Evolutionary conservation across 768 basidiomycete genomes (phyloP), one percentile per base, ranked within the genome.

Genomic region (Pulveroboletus frians): DNA sequence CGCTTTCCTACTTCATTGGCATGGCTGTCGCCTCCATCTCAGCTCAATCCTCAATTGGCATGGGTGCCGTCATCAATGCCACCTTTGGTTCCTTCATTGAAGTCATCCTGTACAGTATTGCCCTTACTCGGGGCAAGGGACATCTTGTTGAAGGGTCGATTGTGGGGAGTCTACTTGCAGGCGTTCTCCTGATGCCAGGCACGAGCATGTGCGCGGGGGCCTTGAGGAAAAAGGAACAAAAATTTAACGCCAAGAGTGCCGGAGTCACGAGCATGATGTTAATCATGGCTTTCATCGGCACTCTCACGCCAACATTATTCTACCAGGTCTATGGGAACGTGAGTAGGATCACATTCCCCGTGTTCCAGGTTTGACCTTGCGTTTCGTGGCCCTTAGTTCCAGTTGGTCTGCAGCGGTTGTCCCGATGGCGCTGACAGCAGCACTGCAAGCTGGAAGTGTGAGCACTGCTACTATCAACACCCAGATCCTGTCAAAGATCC

Each of bases 11-110:
- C 74, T 99, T 99, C 73, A 98, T 99, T 62, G 96, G 96, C 15
- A 97, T 97, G 96, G 96, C 96, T 8, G 96, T 99, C 52, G 96
- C 96, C 3, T 93, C 90, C 38, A 98, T 99, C 61, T 92, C 88
- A n/a, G 96, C 96, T 0, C 96, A 98, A 63, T 94, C 92, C 0
- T 92, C 89, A 2, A 99, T 99, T 53, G 96, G 96, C 6, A 96
- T 98, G 92, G 96, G 96, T 55, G 96, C 96, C 2, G 95, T 98
- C 59, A 98, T 99, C 75, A 99, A 99, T 65, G 96, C 96, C 2
- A 92, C 92, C 2, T 99, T 99, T 60, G 96, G 96, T 66, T 93
- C 90, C n/a, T 83, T 97, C 65, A 92, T 99, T 63, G 96, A 99
- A 70, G 89, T 99, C 61, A 78, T 99, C 56, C 78, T 99, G 2